Evolutionary conservation across 2,329 filamentous ascomycete genomes (phyloP).

Genomic region (Aspergillus amoenus): DNA sequence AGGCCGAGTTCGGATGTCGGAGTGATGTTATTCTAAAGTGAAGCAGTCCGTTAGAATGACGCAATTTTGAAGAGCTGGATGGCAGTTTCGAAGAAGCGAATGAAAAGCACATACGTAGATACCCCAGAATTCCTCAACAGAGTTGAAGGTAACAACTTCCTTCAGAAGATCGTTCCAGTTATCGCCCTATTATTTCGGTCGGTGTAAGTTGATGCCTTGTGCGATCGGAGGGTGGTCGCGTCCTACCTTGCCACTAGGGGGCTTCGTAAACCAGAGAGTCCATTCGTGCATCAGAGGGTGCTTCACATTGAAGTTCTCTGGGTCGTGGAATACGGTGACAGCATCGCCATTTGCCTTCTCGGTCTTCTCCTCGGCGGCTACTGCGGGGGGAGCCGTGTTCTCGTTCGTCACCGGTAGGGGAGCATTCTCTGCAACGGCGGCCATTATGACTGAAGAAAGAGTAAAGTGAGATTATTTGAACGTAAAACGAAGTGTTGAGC

Average conservation of each 20-base stretch:
- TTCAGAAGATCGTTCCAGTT: conserved; percentile 99
- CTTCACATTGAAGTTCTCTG: conserved; percentile 99
- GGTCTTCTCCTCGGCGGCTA: conserved; percentile 46
- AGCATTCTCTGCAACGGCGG: conserved; percentile 38
- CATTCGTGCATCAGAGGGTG: conserved; percentile 96
- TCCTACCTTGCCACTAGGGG: conserved; percentile 85
- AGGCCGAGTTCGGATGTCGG: conserved; percentile 91
- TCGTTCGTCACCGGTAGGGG: conserved; percentile 48
- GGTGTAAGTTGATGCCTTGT: conserved; percentile 9
- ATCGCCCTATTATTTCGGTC: conserved; percentile 64
- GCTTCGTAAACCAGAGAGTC: conserved; percentile 99
- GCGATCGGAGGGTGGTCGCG: neutral
- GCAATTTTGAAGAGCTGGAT: neutral
- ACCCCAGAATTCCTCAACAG: conserved; percentile 99
- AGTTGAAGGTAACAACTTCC: conserved; percentile 98
- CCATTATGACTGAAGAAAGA: conserved; percentile 31
- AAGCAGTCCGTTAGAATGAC: conserved; percentile 9
- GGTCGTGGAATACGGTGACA: conserved; percentile 95
- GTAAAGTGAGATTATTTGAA: conserved; percentile 1
- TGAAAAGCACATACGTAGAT: conserved; percentile 74
- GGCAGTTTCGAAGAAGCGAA: neutral
- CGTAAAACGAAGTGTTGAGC: conserved; percentile 9
- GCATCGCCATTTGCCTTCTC: conserved; percentile 53
- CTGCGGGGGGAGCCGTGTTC: conserved; percentile 52
- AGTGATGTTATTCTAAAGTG: conserved; percentile 93